Conservation (phyloP, 2,329 filamentous ascomycete genomes). For the Plenodomus tracheiphilus region DNA sequence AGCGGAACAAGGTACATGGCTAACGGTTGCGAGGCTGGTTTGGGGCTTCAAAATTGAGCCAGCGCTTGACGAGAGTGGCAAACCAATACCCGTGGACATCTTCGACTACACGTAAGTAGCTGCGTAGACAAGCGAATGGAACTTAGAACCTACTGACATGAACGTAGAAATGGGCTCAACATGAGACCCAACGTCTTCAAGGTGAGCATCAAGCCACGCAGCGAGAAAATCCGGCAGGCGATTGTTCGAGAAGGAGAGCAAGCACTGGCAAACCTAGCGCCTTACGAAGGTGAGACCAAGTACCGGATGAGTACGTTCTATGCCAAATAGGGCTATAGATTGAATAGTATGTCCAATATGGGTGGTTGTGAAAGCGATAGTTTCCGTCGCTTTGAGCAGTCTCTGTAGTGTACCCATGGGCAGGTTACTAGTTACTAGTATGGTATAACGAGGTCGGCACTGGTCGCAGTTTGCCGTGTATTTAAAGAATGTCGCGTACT, state of each 20-base stretch:
- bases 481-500: too few species aligned
- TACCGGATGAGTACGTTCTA: conserved; percentile 55
- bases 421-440: too few species aligned
- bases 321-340: conserved; percentile 10
- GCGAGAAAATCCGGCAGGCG: conserved; percentile 52
- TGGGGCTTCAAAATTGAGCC: conserved; percentile 61
- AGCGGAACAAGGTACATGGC: conserved; percentile 63
- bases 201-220: conserved; percentile 58
- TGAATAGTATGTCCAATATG: too few species aligned
- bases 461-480: too few species aligned
- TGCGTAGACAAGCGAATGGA: background rate
- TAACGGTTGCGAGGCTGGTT: conserved; percentile 60
- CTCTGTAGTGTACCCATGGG: too few species aligned
- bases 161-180: conserved; percentile 58
- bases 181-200: conserved; percentile 61
- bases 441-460: too few species aligned
- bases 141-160: conserved; percentile 5
- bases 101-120: conserved; percentile 56
- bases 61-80: conserved; percentile 47
- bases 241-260: conserved; percentile 58
- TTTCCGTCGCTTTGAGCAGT: too few species aligned
- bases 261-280: conserved; percentile 56
- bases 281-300: conserved; percentile 60
- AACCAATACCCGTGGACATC: conserved; percentile 59
- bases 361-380: too few species aligned